A percentile compares a stretch with the other conserved stretches of the same genome.
phyloP scores from a whole-genome alignment of 192 early-diverging fungal species.

The Pilobolus umbonatus region DNA sequence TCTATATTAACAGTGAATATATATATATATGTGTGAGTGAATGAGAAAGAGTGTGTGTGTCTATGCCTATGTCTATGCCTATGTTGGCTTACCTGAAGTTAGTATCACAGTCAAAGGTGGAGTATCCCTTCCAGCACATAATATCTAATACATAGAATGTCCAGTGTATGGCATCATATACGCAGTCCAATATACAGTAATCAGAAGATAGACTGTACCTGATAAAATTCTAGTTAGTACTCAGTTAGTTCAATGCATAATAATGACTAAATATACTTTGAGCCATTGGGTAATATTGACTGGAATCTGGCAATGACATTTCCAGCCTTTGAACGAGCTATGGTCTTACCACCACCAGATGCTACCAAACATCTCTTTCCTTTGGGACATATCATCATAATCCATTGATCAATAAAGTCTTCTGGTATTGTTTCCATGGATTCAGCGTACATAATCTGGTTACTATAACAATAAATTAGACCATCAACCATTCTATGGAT shows the following conservation, averaged over 20 bases:
- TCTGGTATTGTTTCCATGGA: conserved; percentile 42
- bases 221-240: not conserved
- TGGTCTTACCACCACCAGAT: conserved; percentile 37
- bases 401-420: conserved; percentile 46
- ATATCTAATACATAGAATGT: conserved; percentile 56
- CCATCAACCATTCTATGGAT: not conserved
- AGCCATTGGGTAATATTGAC: conserved; percentile 50
- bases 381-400: conserved; percentile 48
- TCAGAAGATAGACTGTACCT: conserved; percentile 41
- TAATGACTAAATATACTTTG: conserved; percentile 5
- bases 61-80: not conserved
- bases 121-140: conserved; percentile 58
- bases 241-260: no score
- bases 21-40: conserved; percentile 5
- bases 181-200: conserved; percentile 56
- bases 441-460: conserved; percentile 58
- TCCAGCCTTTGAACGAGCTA: conserved; percentile 33
- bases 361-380: conserved; percentile 55
- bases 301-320: conserved; percentile 40
- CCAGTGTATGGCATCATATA: conserved; percentile 43
- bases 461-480: conserved; percentile 19
- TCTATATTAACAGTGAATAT: conserved; percentile 1
- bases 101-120: conserved; percentile 60
- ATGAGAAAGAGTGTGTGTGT: not conserved
- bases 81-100: conserved; percentile 39